Evolutionary conservation across 768 basidiomycete genomes (phyloP).

Genomic region (Gymnopilus junonius): DNA sequence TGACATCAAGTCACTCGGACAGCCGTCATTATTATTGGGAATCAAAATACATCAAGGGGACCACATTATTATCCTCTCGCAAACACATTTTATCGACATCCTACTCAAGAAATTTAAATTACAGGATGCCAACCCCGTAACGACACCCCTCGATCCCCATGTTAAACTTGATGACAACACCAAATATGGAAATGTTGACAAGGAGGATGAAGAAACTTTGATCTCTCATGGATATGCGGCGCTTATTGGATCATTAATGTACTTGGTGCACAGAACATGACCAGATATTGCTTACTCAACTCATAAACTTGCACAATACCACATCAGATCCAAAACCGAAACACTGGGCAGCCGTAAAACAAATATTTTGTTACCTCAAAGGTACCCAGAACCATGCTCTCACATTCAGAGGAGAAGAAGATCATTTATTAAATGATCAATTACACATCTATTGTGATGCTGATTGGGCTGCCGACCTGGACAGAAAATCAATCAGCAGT

Average conservation of each 20-base stretch:
- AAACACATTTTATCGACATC: constrained; percentile 30
- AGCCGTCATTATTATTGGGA: constrained; percentile 13
- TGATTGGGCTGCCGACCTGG: constrained; percentile 20
- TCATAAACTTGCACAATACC: background rate
- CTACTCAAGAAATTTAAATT: constrained; percentile 30
- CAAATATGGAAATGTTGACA: background rate
- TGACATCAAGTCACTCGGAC: constrained; percentile 17
- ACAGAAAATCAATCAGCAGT: constrained; percentile 23
- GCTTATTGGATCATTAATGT: constrained; percentile 24
- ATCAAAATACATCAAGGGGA: constrained; percentile 15
- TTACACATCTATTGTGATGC: constrained; percentile 18
- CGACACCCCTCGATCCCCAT: constrained; percentile 27
- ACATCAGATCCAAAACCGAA: background rate
- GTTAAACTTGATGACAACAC: constrained; percentile 22
- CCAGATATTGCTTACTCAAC: constrained; percentile 22
- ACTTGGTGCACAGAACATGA: constrained; percentile 14
- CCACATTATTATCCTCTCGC: constrained; percentile 29
- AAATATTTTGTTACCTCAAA: background rate
- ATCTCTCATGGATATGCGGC: constrained; percentile 6
- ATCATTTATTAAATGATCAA: background rate
- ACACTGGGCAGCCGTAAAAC: background rate
- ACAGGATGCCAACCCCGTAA: constrained; percentile 25
- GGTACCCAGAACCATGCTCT: background rate
- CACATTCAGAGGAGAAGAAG: background rate
- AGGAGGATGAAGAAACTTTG: constrained; percentile 2